Evolutionary conservation across 805 yeast species (phyloP), one percentile per base, ranked within the genome.

Genomic region (Candida awuae): DNA sequence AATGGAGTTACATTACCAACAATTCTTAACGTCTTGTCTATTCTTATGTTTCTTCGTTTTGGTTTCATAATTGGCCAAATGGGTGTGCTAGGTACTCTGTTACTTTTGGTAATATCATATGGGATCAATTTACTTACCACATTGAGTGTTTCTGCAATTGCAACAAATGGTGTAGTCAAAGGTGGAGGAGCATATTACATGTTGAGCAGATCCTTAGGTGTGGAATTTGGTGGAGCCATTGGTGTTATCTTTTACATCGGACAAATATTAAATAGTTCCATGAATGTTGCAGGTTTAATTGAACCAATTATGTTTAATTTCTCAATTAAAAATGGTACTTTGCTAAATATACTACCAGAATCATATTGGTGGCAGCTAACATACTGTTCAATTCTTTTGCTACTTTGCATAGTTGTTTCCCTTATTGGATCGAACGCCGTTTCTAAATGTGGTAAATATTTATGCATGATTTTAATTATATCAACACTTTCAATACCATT

Each of bases 181-280:
- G 97, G 97, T 12, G 99, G 99, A 13, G 99, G 99, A 34, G 97
- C 97, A 0, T 92, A 92, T 57, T 92, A 87, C 53, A 92, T 92
- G 97, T 86, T 92, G 43, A 83, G 95, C 25, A 70, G 99, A 49
- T 81, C 95, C 25, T 65, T 92, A 44, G 99, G 99, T 0, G 96
- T 97, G 4, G 99, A 92, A 57, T 92, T 92, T 61, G 99, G 99
- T 20, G 98, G 98, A 4, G 83, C 96, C 4, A 90, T 92, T 47
- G 99, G 99, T 1, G 69, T 92, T 21, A 90, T 92, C 18, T 92
- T 92, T 58, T 94, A 82, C 54, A 68, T 92, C 38, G 99, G 99
- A 1, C 99, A 92, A 63, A 87, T 88, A 8, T 67, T 92, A 42
- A 92, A 92, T 57, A 71, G 87, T 34, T 87, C 96, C 30, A 72